Conservation (phyloP, 495 filamentous ascomycete genomes). For the Niebla homalea region DNA sequence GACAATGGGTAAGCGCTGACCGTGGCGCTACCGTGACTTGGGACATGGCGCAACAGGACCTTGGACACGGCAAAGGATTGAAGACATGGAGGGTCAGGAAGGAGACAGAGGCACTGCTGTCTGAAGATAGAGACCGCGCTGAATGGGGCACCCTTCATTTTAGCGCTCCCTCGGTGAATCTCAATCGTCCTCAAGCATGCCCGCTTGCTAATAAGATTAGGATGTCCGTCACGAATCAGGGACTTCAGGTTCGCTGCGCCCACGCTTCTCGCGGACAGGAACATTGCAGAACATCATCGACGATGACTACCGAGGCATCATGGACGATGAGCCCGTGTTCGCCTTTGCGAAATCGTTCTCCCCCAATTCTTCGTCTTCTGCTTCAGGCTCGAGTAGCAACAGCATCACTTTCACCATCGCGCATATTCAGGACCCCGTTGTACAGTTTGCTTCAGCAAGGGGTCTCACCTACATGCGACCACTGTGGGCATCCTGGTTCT, state of each 20-base stretch:
- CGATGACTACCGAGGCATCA: conserved; percentile 50
- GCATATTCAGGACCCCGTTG: conserved; percentile 69
- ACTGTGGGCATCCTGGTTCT: conserved; percentile 69
- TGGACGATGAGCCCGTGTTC: conserved; percentile 81
- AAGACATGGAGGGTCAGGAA: conserved; percentile 55
- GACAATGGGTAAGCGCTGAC: conserved; percentile 77
- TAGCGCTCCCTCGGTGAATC: conserved; percentile 48
- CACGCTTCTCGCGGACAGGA: conserved; percentile 57
- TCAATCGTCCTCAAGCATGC: neutral
- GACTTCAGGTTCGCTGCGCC: conserved; percentile 53
- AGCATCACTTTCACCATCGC: conserved; percentile 73
- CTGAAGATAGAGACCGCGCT: conserved; percentile 60
- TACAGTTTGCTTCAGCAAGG: conserved; percentile 71
- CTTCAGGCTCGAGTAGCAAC: conserved; percentile 16
- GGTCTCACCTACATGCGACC: conserved; percentile 77
- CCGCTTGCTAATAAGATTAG: conserved; percentile 19
- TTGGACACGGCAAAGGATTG: conserved; percentile 25
- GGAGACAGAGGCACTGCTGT: conserved; percentile 51
- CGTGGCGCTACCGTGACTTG: conserved; percentile 54
- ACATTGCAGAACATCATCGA: conserved; percentile 55
- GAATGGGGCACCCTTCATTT: conserved; percentile 88
- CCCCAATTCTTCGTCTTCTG: conserved; percentile 23
- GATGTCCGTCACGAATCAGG: conserved; percentile 58
- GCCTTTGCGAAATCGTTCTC: conserved; percentile 75
- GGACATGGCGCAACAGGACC: conserved; percentile 37